These are phyloP conservation scores for Polytrichum commune DNA, from an alignment of 225 moss, liverwort and hornwort species.

Conservation along the genomic window DNA sequence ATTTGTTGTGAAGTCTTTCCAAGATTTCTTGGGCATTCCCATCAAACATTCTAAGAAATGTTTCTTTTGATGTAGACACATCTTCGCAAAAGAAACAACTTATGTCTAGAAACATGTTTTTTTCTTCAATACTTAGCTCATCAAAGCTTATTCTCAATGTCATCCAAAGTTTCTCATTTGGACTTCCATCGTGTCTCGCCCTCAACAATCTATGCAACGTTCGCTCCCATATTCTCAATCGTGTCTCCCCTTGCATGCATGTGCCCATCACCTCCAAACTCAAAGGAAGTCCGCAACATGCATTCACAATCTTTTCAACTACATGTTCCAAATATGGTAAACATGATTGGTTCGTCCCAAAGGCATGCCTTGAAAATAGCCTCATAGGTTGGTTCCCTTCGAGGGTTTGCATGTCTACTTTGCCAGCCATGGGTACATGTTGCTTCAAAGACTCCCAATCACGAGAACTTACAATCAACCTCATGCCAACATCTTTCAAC, in stretches of 20 bases:
- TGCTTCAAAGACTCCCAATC: neutral
- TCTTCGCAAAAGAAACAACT: slow-evolving; percentile 5
- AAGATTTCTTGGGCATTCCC: neutral
- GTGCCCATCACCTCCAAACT: slow-evolving; percentile 9
- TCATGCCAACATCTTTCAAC: neutral
- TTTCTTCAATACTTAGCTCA: neutral
- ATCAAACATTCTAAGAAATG: neutral
- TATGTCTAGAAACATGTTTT: slow-evolving; percentile 1
- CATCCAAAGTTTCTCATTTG: slow-evolving; percentile 3
- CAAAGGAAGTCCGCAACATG: slow-evolving; percentile 7
- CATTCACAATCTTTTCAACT: slow-evolving; percentile 1
- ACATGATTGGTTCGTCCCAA: neutral
- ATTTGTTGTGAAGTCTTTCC: neutral
- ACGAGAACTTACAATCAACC: slow-evolving; percentile 1
- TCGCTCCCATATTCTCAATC: slow-evolving; percentile 8
- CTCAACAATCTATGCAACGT: slow-evolving; percentile 2
- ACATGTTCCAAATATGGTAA: neutral
- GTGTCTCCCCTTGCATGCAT: neutral
- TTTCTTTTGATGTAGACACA: neutral
- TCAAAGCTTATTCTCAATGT: slow-evolving; percentile 9
- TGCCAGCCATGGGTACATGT: neutral
- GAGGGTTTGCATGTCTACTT: slow-evolving; percentile 7
- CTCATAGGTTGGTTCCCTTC: neutral
- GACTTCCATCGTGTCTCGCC: slow-evolving; percentile 6
- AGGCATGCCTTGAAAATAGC: slow-evolving; percentile 4